Conservation (phyloP, 2,329 filamentous ascomycete genomes). For the Cytospora piceae region DNA sequence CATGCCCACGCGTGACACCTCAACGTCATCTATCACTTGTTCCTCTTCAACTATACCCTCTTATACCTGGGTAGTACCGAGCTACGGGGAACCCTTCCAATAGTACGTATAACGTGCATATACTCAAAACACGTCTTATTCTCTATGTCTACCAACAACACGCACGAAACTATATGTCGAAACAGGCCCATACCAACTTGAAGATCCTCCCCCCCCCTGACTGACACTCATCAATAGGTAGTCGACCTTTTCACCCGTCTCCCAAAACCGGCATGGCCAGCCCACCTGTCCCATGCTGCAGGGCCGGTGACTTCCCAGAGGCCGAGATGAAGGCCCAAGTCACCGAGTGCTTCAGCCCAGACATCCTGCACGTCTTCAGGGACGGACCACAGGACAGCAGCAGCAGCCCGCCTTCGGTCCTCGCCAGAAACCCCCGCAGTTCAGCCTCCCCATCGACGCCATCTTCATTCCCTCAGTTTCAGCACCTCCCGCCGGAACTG, state of each 20-base stretch:
- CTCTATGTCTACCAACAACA: background rate
- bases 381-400: slow-evolving; percentile 9
- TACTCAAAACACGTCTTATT: background rate
- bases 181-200: background rate
- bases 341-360: slow-evolving; percentile 20
- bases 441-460: no score
- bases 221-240: background rate
- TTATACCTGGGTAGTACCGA: background rate
- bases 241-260: background rate
- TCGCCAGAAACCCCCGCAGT: background rate
- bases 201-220: background rate
- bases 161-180: background rate
- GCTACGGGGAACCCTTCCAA: background rate
- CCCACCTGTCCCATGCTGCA: background rate
- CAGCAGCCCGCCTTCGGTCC: background rate
- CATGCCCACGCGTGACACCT: background rate
- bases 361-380: slow-evolving; percentile 26
- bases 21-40: background rate
- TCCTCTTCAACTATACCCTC: background rate
- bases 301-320: slow-evolving; percentile 1
- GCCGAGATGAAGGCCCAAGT: background rate
- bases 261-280: background rate
- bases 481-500: slow-evolving; percentile 19
- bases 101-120: background rate
- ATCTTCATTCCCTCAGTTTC: slow-evolving; percentile 22